These are phyloP conservation scores for Fraxinus floribunda DNA, from an alignment of 305 asterid species.

Conservation along the genomic window DNA sequence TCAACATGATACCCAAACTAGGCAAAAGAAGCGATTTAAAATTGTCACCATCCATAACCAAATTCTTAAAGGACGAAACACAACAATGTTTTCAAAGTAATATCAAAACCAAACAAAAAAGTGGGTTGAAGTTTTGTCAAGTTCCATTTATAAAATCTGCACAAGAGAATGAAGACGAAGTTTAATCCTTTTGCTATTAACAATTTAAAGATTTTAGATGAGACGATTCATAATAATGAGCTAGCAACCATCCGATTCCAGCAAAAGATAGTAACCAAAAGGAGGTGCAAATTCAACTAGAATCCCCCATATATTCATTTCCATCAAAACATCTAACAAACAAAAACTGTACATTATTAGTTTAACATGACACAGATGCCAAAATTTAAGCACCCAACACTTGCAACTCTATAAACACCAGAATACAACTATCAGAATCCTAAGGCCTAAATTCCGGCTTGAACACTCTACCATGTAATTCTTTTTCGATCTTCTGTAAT, in stretches of 20 bases:
- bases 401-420: background rate
- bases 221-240: background rate
- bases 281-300: background rate
- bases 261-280: background rate
- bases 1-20: too few relatives aligned
- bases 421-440: background rate
- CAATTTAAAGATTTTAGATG: too few relatives aligned
- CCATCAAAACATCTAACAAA: background rate
- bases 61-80: too few relatives aligned
- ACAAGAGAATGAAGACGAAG: too few relatives aligned
- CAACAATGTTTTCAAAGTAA: too few relatives aligned
- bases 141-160: too few relatives aligned
- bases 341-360: slow-evolving; percentile 15
- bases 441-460: background rate
- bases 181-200: too few relatives aligned
- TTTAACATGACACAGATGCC: background rate
- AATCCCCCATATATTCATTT: background rate
- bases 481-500: background rate
- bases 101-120: too few relatives aligned
- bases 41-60: too few relatives aligned
- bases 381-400: background rate
- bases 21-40: too few relatives aligned
- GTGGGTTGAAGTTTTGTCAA: too few relatives aligned
- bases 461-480: background rate
- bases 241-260: background rate